phyloP scores from a whole-genome alignment of 2,329 filamentous ascomycete genomes.

The Thielaviopsis ethacetica region DNA sequence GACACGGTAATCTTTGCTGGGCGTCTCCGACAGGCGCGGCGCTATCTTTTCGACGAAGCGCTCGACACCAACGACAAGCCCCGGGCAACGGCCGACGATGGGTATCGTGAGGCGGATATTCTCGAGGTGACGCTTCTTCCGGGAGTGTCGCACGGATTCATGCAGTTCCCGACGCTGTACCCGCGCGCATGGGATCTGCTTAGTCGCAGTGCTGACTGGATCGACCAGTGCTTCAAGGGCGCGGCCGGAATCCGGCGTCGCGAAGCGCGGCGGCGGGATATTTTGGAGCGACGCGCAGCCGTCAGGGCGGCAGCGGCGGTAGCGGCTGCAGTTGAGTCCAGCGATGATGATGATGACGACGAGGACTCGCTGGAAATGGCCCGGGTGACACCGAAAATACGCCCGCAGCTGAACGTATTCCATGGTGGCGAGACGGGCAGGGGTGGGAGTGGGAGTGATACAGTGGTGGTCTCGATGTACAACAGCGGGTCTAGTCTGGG shows the following conservation, averaged over 20 bases:
- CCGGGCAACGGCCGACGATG: conserved; percentile 19
- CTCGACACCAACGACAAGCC: too few species aligned
- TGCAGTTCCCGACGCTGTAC: conserved; percentile 79
- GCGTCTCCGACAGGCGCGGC: conserved; percentile 46
- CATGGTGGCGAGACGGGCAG: conserved; percentile 11
- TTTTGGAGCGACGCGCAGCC: conserved; percentile 1
- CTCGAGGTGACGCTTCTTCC: conserved; percentile 71
- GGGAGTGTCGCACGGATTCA: conserved; percentile 81
- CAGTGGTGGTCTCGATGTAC: conserved; percentile 12
- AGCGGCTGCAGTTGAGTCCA: background rate
- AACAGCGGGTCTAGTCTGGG: background rate
- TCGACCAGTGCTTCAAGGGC: conserved; percentile 51
- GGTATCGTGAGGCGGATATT: conserved; percentile 19
- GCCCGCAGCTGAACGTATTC: background rate
- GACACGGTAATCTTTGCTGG: conserved; percentile 96
- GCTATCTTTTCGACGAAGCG: conserved; percentile 8
- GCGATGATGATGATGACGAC: conserved; percentile 37
- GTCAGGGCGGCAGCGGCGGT: background rate
- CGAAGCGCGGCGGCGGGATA: conserved; percentile 2
- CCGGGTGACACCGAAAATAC: conserved; percentile 30
- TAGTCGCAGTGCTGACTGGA: conserved; percentile 63
- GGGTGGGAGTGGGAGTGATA: conserved; percentile 12
- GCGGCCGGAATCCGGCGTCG: conserved; percentile 1
- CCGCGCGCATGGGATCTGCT: conserved; percentile 84
- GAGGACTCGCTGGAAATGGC: conserved; percentile 71